phyloP scores from a whole-genome alignment of 768 basidiomycete species.

The Macrolepiota dolichaula region DNA sequence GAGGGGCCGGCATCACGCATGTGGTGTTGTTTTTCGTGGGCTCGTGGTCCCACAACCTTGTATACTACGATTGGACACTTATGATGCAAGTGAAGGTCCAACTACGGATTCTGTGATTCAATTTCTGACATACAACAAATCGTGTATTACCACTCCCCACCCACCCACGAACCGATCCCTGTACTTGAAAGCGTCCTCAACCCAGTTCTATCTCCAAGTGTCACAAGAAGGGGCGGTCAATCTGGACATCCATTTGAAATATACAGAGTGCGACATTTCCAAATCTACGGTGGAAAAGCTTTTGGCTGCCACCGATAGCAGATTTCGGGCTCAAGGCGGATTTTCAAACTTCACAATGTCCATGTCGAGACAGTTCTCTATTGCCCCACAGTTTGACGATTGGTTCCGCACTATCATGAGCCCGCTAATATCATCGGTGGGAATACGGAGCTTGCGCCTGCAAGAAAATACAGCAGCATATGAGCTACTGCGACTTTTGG shows the following conservation, averaged over 20 bases:
- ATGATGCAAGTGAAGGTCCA: not conserved
- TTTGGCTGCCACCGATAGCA: not conserved
- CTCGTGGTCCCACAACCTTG: slow-evolving; percentile 4
- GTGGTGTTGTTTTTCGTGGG: slow-evolving; percentile 1
- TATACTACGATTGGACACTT: not conserved
- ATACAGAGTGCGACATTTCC: not conserved
- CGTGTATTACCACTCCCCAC: not conserved
- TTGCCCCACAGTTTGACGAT: not conserved
- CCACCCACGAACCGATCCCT: not conserved
- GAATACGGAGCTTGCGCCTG: not conserved
- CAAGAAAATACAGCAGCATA: not conserved
- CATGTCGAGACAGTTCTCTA: not conserved
- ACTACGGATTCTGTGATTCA: not conserved
- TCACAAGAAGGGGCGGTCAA: slow-evolving; percentile 1
- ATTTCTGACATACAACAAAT: not conserved
- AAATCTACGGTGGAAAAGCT: not conserved
- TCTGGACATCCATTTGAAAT: slow-evolving; percentile 3
- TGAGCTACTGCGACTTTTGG: not conserved
- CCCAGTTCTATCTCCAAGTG: not conserved
- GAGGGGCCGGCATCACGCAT: not conserved
- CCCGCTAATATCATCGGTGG: not conserved
- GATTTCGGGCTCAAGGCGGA: not conserved
- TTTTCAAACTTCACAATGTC: slow-evolving; percentile 3
- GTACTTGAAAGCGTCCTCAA: not conserved
- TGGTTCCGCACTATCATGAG: not conserved